These are phyloP conservation scores for Heterobasidion occidentale DNA, from an alignment of 1,284 basidiomycete genomes.

Conservation along the genomic window DNA sequence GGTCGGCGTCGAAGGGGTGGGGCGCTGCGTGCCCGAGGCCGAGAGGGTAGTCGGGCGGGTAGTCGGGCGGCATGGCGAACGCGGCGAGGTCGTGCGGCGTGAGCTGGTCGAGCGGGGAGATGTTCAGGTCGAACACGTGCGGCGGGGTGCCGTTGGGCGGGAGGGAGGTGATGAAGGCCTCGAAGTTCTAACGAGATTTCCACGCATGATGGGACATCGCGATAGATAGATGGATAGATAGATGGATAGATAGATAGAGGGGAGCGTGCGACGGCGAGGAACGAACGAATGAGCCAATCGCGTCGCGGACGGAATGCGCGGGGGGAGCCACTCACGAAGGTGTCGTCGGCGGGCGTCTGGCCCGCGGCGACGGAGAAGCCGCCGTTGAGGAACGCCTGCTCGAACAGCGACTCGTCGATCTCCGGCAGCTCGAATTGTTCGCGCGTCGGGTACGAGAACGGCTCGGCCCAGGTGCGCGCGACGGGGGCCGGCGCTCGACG, in stretches of 20 bases:
- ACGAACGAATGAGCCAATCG: neutral
- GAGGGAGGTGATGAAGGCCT: conserved; percentile 17
- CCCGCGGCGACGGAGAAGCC: conserved; percentile 13
- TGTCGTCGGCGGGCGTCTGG: too few species aligned
- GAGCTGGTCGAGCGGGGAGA: conserved; percentile 23
- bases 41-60: conserved; percentile 14
- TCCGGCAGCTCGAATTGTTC: conserved; percentile 42
- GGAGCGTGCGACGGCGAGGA: neutral
- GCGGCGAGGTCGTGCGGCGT: neutral
- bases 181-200: conserved; percentile 12
- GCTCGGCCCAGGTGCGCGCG: conserved; percentile 13
- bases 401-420: conserved; percentile 41
- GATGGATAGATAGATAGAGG: too few species aligned
- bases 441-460: conserved; percentile 23
- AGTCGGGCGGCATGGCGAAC: conserved; percentile 7
- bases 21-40: conserved; percentile 18
- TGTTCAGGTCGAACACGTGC: conserved; percentile 15
- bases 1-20: neutral
- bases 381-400: conserved; percentile 34
- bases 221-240: too few species aligned
- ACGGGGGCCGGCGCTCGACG: conserved; percentile 29
- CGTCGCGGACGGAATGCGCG: too few species aligned
- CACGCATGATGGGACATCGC: neutral
- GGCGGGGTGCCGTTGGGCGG: conserved; percentile 14
- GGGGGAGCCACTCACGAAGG: too few species aligned